phyloP scores from a whole-genome alignment of 129 eudicot species.

The Erigeron canadensis region DNA sequence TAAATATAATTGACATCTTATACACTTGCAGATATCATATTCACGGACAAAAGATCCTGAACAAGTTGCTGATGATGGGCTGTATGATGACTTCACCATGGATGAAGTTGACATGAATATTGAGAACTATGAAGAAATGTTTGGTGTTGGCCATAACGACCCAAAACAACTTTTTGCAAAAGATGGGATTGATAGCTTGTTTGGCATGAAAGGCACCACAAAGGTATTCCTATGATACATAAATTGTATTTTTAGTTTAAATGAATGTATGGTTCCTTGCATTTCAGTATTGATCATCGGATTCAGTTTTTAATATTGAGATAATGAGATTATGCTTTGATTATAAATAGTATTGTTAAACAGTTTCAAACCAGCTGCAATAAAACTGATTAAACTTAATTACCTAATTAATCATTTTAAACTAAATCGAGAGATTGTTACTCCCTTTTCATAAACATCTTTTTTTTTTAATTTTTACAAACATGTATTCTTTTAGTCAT shows the following conservation, averaged over 20 bases:
- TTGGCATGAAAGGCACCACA: slow-evolving; percentile 45
- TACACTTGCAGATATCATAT: slow-evolving; percentile 41
- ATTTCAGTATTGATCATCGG: too few species aligned
- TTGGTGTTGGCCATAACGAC: slow-evolving; percentile 65
- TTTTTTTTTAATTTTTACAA: too few species aligned
- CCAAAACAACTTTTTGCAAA: slow-evolving; percentile 66
- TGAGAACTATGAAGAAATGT: slow-evolving; percentile 79
- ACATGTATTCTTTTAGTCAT: too few species aligned
- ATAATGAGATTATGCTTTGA: too few species aligned
- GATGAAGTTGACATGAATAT: slow-evolving; percentile 79
- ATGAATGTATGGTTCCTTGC: too few species aligned
- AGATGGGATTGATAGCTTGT: slow-evolving; percentile 72
- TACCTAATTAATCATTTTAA: too few species aligned
- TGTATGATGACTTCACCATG: slow-evolving; percentile 62
- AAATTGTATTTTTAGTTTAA: neutral
- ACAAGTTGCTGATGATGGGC: slow-evolving; percentile 48
- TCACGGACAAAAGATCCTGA: slow-evolving; percentile 44
- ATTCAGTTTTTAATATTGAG: too few species aligned
- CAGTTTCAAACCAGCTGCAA: too few species aligned
- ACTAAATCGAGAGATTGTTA: too few species aligned
- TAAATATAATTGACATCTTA: neutral
- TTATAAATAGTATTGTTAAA: too few species aligned
- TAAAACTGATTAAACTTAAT: too few species aligned
- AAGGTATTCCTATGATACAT: slow-evolving; percentile 21
- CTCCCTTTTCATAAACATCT: too few species aligned